Base-by-base conservation (phyloP, 176 grass and related monocot genomes). In the Cymbopogon citratus region DNA sequence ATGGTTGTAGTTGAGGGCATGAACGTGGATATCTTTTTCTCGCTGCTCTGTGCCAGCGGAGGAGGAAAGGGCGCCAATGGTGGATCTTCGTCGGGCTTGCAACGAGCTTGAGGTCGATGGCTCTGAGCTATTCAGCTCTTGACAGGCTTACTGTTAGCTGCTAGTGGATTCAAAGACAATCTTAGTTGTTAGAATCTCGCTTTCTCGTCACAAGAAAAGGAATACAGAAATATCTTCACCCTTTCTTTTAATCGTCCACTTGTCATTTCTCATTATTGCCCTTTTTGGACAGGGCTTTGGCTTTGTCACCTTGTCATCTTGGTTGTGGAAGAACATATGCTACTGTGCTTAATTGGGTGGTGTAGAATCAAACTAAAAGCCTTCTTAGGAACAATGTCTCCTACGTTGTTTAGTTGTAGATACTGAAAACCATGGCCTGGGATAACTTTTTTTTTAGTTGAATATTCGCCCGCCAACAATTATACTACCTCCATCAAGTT, bases 181-280 rank as follows among this genome's bases (percentile, higher is more conserved):
- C 18, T 36, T 38, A 40, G 60, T 75, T 29, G 70, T 75, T 80
- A 28, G 76, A 62, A 41, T 34, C 36, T 84, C 87, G 52, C 63
- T 85, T 85, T 89, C 76, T 34, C 48, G 23, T 69, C 70, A 6
- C 7, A 36, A 25, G 45, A 48, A 15, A 19, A 3, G 7, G 3
- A 3, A 11, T 14, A 73, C 18, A 3, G 23, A 51, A 54, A 24
- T 33, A 33, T 3, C 25, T 51, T 62, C 63, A 27, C 36, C 11
- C 38, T 69, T 61, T 38, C 11, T 29, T 52, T 49, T 27, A 11
- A 1, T 16, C 27, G 6, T 23, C 51, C 29, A 60, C 26, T 57
- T 72, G 44, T 9, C 27, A 43, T 52, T 72, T 48, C 60, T 48
- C 60, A 65, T 16, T 38, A 24, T 69, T 80, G 8, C 19, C 43